Base-by-base conservation (phyloP, 2,329 filamentous ascomycete genomes). In the Diaporthe sp. region DNA sequence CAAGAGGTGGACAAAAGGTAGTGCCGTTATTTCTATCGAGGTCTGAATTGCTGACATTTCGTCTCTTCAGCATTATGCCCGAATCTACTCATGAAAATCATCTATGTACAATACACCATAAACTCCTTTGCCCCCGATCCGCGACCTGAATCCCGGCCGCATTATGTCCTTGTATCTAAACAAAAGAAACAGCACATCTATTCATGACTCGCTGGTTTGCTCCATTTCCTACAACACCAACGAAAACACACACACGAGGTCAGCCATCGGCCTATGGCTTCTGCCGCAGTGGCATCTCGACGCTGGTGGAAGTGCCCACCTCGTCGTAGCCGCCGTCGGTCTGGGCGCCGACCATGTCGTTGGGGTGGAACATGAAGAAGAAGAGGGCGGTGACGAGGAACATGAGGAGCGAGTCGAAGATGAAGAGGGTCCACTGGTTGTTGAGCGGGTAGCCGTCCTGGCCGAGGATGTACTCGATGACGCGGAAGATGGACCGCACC, bases 401-500 rank as follows among this genome's bases (percentile, higher is more conserved):
- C 79, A 80, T 84, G n/a, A 81, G 79, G 15, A 79, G 67, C 12
- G 80, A 77, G 74, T 85, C 83, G 58, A 84, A 83, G 10, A 83
- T 68, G 65, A 83, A 84, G 17, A 84, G 57, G 4, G 77, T 79
- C 76, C 75, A 80, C 78, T 84, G 83, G 72, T 81, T 77, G 44
- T 42, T 65, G 44, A 83, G 68, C 17, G 81, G 71, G 49, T 81
- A 82, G 2, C 82, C 82, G 31, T 77, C 76, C 6, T 79, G 67
- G 20, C 83, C 83, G 71, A 80, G 76, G 15, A 78, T 79, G 76
- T 86, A 87, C 79, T 87, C 85, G 13, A 86, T 76, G 7, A 84
- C 81, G 37, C 85, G 80, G 72, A 85, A 84, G 28, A 85, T 73
- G 57, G 82, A 83, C 47, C 85, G 80, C 13, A 85, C 74, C 67